These are phyloP conservation scores for Chloroidium sp. DNA, from an alignment of 163 green algal genomes.

Conservation along the genomic window DNA sequence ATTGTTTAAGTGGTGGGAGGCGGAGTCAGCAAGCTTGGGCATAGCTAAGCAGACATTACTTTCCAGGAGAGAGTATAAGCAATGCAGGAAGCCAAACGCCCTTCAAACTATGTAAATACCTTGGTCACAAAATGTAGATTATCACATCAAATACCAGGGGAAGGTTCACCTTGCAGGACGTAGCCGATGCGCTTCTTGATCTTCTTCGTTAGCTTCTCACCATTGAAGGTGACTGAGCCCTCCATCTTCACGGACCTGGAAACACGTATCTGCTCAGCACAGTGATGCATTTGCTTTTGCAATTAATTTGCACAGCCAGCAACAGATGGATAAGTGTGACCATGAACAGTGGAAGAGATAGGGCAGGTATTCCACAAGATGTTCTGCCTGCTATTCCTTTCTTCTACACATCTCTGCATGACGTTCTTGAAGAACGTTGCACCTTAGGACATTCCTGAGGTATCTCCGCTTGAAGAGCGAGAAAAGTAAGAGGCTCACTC, in stretches of 20 bases:
- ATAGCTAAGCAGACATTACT: no score
- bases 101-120: no score
- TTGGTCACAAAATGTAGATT: no score
- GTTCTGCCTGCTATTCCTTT: no score
- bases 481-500: slow-evolving; percentile 9
- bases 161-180: slow-evolving; percentile 41
- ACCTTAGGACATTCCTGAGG: neutral
- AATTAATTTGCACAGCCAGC: no score
- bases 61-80: neutral
- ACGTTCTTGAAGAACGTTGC: neutral
- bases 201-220: slow-evolving; percentile 29
- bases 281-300: neutral
- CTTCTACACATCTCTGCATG: neutral
- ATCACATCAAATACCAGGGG: no score
- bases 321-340: no score
- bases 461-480: neutral
- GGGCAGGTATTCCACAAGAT: no score
- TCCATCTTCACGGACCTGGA: slow-evolving; percentile 6
- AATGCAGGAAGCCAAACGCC: neutral
- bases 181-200: slow-evolving; percentile 53
- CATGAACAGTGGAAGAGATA: no score
- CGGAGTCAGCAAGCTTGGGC: no score
- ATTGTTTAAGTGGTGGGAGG: no score
- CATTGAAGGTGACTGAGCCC: slow-evolving; percentile 47
- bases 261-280: neutral